Evolutionary conservation across 768 basidiomycete genomes (phyloP).

Genomic region (Cytidiella melzeri): DNA sequence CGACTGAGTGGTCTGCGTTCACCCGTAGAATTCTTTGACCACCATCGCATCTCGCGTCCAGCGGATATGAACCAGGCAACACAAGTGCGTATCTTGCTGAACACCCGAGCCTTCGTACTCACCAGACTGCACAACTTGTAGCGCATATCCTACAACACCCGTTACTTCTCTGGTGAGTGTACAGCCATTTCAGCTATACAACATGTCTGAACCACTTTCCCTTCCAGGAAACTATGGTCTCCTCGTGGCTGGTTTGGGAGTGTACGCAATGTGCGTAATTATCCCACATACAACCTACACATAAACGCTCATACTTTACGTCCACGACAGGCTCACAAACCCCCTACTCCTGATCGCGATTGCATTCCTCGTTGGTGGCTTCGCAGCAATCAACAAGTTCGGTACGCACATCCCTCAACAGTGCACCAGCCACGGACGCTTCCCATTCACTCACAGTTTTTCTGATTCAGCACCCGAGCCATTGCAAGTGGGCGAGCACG

Average conservation of each 20-base stretch:
- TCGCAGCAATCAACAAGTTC: conserved; percentile 81
- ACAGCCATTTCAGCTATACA: background rate
- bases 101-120: background rate
- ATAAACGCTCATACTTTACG: conserved; percentile 3
- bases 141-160: conserved; percentile 94
- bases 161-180: conserved; percentile 69
- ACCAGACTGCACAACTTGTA: conserved; percentile 23
- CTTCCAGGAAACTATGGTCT: conserved; percentile 78
- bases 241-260: conserved; percentile 68
- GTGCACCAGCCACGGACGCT: conserved; percentile 1
- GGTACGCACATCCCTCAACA: conserved; percentile 41
- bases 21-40: conserved; percentile 77
- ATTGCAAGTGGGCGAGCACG: conserved; percentile 72
- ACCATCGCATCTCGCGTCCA: conserved; percentile 77
- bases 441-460: too few relatives aligned
- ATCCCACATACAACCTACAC: background rate
- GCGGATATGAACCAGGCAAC: conserved; percentile 76
- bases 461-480: conserved; percentile 71
- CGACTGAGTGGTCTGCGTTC: conserved; percentile 70
- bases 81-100: conserved; percentile 40
- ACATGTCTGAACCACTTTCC: background rate
- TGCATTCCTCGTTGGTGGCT: conserved; percentile 87
- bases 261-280: conserved; percentile 75
- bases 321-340: conserved; percentile 61
- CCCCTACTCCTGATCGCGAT: conserved; percentile 78